Base-by-base conservation (phyloP, 2,329 filamentous ascomycete species). In the Beauveria sp. region DNA sequence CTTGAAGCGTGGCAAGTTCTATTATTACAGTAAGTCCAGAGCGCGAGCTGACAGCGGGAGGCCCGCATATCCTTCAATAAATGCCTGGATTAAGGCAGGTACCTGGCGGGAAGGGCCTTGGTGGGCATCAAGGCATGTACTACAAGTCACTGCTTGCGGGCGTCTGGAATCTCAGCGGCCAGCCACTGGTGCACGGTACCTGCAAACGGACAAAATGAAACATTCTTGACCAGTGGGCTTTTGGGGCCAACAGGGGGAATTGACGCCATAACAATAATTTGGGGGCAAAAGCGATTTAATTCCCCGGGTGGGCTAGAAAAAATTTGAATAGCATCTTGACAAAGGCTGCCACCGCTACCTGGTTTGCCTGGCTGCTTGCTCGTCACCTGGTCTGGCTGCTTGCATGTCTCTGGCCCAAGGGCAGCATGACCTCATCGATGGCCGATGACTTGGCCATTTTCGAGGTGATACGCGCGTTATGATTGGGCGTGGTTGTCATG, bases 381-480 rank as follows among this genome's bases (percentile, higher is more conserved):
- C 16, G 34, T 24, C 22, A 24, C 22, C 22, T 24, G 22, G 22
- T 37, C 30, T 34, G 30, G 12, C 14, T 12, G 44, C 37, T 51
- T 46, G 46, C 46, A 58, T 58, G 55, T 58, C 46, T 44, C 22
- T 16, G 3, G 16, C 14, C 44, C 30, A 22, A 14, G 55, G 34
- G 37, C 22, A 48, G 57, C 57, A 59, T 59, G 57, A 59, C 57
- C 56, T 59, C 56, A 59, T 59, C 56, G 53, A 37, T 37, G n/a
- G 48, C 37, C 14, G 37, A 26, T 51, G 24, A 43, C 20, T 59
- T 59, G 57, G 48, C 53, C 57, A 59, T 59, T 46, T 22, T 54
- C 34, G 50, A 22, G 12, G n/a, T 24, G n/a, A 34, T 24, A n/a
- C 12, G 47, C 12, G 16, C 26, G 34, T 22, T 24, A 41, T 59